Base-by-base conservation (phyloP, 768 basidiomycete species). In the Rhizopogon vulgaris region DNA sequence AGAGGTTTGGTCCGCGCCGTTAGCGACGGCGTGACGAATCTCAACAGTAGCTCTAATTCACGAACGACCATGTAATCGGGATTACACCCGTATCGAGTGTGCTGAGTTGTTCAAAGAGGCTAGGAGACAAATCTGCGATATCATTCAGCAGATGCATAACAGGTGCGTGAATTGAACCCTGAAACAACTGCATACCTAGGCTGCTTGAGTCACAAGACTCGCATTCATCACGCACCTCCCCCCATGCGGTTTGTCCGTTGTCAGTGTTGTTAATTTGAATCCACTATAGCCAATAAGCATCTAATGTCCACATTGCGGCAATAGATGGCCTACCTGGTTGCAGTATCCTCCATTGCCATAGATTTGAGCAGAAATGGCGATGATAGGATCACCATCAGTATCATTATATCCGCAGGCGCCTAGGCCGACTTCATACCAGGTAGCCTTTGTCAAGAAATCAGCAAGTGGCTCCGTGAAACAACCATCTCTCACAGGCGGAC, bases 401-500 rank as follows among this genome's bases (percentile, higher is more conserved):
- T 85, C 77, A 45, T 41, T 49, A 37, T 73, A 58, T 27, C 85
- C 85, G 61, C 87, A 90, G 65, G 85, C 85, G 39, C 85, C 86
- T 34, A 73, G 60, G 34, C 67, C 80, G 49, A 75, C 76, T 53
- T 81, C 55, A 63, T 77, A 88, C 78, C 77, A 88, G 34, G 85
- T 88, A 37, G 79, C 85, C 85, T 87, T 38, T n/a, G n/a, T 38
- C n/a, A 38, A 38, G 7, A 38, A 38, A 38, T 38, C n/a, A 38
- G 15, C 37, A n/a, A 17, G 6, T 17, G n/a, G 37, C 14, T 28
- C 28, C 5, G 32, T 34, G 32, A 17, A n/a, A 38, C 37, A n/a
- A 38, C 8, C 6, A n/a, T 34, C 28, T 34, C 27, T 34, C n/a
- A 32, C 10, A 22, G 25, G 32, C 28, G 14, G 11, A 46, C 42